Base-by-base conservation (phyloP, 78 protist genomes). In the Speleostelium caveatum region DNA sequence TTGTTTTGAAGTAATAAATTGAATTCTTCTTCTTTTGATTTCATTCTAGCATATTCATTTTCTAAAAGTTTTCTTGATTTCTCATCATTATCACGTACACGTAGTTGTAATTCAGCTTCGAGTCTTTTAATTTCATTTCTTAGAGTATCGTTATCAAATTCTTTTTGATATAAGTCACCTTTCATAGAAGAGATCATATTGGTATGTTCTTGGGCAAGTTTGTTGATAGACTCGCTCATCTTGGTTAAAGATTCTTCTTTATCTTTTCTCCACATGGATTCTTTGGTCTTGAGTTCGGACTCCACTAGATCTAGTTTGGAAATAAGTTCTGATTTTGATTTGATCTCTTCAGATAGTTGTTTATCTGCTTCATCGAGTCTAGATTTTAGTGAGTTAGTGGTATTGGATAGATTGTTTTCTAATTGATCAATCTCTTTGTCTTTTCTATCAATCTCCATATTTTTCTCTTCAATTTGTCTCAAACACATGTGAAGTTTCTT, bases 11-110 rank as follows among this genome's bases (percentile, higher is more conserved):
- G 28, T 4, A 60, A 7, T 30, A 45, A 60, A 49, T 39, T 24
- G 5, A 68, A 39, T 33, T 83, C 91, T 12, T 83, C 91, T 69
- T 80, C 91, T 65, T 71, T 83, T 14, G 0, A 14, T 33, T 59
- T 67, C 55, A 69, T 60, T 60, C 91, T 53, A 10, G 30, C 22
- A 49, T 83, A 71, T 59, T 83, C 91, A 59, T 30, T 39, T 3
- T 83, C 80, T 12, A 83, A 38, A 3, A 83, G 21, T 32, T 58
- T 67, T 42, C 56, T 73, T 22, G 91, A 38, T 60, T 69, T 83
- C 7, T 83, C 91, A 7, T 83, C 91, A 39, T 28, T 30, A 35
- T 83, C 91, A 19, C 66, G 58, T n/a, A 42, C 10, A 55, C 74
- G 59, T 33, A 55, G 39, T 36, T 68, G 79, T 3, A 83, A 28